Evolutionary conservation across 2,329 filamentous ascomycete genomes (phyloP).

Genomic region (Fusarium sp.): DNA sequence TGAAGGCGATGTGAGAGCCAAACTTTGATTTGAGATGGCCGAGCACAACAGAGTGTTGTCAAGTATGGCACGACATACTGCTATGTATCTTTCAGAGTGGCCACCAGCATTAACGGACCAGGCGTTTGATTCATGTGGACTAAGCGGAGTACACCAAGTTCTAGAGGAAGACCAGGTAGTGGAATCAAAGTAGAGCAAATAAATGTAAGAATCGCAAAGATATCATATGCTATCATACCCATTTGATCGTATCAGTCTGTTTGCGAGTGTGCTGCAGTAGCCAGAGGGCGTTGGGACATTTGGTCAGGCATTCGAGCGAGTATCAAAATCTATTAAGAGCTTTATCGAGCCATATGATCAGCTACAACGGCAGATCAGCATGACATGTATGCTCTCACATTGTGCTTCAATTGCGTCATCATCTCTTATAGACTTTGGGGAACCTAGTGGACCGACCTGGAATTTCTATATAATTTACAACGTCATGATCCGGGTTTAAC

Average conservation of each 20-base stretch:
- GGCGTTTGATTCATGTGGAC: background rate
- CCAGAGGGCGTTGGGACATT: too few species aligned
- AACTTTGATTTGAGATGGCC: background rate
- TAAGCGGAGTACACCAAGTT: background rate
- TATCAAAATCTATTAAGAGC: too few species aligned
- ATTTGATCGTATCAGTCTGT: background rate
- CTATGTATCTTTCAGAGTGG: background rate
- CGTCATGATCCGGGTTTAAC: background rate
- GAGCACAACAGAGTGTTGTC: background rate
- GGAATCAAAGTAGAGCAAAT: background rate
- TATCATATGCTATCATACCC: background rate
- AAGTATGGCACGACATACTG: background rate
- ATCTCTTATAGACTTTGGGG: slow-evolving; percentile 1
- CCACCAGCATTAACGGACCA: too few species aligned
- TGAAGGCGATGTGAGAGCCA: slow-evolving; percentile 12
- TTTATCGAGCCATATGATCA: too few species aligned
- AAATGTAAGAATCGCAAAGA: background rate
- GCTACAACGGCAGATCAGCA: too few species aligned
- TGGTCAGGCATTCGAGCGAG: too few species aligned
- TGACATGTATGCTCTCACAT: background rate
- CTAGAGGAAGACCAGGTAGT: background rate
- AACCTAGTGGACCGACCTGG: slow-evolving; percentile 38
- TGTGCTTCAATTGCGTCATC: slow-evolving; percentile 2
- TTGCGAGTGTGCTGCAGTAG: background rate
- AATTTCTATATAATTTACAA: background rate